Conservation (phyloP, 805 yeast genomes). For the Saccharomycopsis sp. region DNA sequence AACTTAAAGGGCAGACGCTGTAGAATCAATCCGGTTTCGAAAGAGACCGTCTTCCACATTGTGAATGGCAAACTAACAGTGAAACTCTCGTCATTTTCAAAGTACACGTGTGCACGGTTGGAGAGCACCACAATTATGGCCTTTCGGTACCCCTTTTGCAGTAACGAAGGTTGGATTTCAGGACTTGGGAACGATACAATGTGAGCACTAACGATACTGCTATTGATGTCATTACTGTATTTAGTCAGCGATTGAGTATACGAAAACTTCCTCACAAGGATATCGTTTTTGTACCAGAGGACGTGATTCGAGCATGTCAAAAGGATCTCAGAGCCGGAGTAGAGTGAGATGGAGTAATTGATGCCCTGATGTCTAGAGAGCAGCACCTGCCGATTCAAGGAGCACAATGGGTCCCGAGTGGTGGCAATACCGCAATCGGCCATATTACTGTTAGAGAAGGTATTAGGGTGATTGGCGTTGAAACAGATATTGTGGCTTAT, state of each 20-base stretch:
- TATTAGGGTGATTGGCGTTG: no score
- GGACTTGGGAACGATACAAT: slow-evolving; percentile 6
- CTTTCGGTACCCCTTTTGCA: slow-evolving; percentile 20
- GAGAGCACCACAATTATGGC: slow-evolving; percentile 56
- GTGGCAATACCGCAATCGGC: not conserved
- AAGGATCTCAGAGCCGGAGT: slow-evolving; percentile 5
- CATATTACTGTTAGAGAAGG: no score
- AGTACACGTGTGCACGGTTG: slow-evolving; percentile 58
- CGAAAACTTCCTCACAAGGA: slow-evolving; percentile 12
- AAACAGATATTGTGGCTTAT: no score
- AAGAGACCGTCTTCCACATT: slow-evolving; percentile 53
- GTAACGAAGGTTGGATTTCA: not conserved
- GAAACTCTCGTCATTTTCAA: slow-evolving; percentile 50
- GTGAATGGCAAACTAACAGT: slow-evolving; percentile 65
- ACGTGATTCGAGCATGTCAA: slow-evolving; percentile 6
- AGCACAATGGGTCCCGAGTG: not conserved
- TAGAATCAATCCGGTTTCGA: slow-evolving; percentile 60
- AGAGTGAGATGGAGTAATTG: slow-evolving; percentile 3
- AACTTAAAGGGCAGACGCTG: slow-evolving; percentile 29
- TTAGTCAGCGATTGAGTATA: not conserved
- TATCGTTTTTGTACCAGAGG: slow-evolving; percentile 15
- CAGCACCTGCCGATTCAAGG: not conserved
- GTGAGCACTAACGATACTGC: slow-evolving; percentile 13
- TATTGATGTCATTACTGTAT: not conserved
- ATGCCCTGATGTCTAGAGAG: not conserved